A percentile compares a stretch with the other conserved stretches of the same genome.
These are phyloP conservation scores for Pulveroboletus sp. DNA, from an alignment of 768 basidiomycete species.

Conservation along the genomic window DNA sequence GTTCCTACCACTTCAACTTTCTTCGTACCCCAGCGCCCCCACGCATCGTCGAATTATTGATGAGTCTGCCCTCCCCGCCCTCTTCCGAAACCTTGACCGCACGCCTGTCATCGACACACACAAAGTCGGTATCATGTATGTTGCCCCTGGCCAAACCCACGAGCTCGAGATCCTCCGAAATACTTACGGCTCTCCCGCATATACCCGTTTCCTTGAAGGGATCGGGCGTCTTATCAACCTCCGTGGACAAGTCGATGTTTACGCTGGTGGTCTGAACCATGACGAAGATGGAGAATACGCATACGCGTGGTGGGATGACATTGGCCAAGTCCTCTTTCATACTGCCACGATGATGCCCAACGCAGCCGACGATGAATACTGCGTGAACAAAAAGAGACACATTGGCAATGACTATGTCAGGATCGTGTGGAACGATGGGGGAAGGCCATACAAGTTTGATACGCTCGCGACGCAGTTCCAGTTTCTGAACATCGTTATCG, in stretches of 20 bases:
- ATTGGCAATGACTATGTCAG: constrained; percentile 97
- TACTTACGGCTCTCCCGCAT: constrained; percentile 90
- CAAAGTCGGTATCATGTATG: constrained; percentile 95
- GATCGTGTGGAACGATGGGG: constrained; percentile 98
- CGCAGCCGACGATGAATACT: constrained; percentile 59
- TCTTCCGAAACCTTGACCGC: constrained; percentile 69
- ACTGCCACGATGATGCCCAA: constrained; percentile 98
- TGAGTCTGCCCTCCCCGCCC: constrained; percentile 51
- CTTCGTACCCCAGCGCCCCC: constrained; percentile 57
- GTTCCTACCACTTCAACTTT: constrained; percentile 83
- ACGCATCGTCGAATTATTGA: constrained; percentile 48
- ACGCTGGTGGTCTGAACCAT: constrained; percentile 87
- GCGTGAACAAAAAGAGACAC: constrained; percentile 87
- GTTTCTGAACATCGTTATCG: constrained; percentile 95
- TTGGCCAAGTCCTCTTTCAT: constrained; percentile 92
- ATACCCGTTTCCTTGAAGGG: constrained; percentile 89
- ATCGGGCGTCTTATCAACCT: constrained; percentile 86
- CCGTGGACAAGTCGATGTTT: constrained; percentile 87
- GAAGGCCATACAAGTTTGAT: constrained; percentile 84
- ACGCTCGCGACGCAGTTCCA: constrained; percentile 93
- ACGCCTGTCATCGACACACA: constrained; percentile 97
- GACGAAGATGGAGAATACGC: constrained; percentile 95
- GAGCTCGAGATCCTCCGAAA: constrained; percentile 89
- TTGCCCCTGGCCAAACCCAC: constrained; percentile 82
- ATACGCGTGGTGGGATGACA: constrained; percentile 99